phyloP scores from a whole-genome alignment of 352 stramenopile species.

The Pilasporangium apinafurcum region DNA sequence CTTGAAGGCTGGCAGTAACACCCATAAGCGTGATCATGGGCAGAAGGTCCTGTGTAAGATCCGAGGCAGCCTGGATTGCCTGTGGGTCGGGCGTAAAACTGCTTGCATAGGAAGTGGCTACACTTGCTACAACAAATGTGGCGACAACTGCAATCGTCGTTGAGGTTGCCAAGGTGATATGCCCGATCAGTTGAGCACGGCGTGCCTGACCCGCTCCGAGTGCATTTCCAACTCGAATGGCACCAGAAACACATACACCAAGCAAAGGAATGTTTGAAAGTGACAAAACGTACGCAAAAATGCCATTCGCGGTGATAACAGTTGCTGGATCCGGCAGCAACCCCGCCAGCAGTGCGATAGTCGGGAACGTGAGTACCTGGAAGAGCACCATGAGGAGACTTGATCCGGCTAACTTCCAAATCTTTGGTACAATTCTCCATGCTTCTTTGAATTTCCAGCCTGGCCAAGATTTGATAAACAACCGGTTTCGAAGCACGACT shows the following conservation, averaged over 20 bases:
- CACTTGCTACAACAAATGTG: slow-evolving; percentile 15
- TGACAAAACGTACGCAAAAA: slow-evolving; percentile 36
- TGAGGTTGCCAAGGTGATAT: slow-evolving; percentile 20
- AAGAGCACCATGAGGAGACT: slow-evolving; percentile 50
- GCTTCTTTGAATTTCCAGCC: slow-evolving; percentile 37
- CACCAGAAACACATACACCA: slow-evolving; percentile 36
- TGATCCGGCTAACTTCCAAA: slow-evolving; percentile 27
- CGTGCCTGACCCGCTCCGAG: slow-evolving; percentile 37
- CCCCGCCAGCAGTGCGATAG: slow-evolving; percentile 43
- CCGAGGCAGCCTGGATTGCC: slow-evolving; percentile 14
- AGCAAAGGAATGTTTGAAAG: slow-evolving; percentile 44
- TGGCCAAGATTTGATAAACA: slow-evolving; percentile 54
- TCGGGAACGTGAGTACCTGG: slow-evolving; percentile 33
- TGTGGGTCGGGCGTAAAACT: slow-evolving; percentile 30
- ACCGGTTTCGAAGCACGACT: slow-evolving; percentile 33
- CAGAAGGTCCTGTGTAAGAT: slow-evolving; percentile 24
- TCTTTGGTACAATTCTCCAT: slow-evolving; percentile 24
- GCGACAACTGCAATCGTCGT: slow-evolving; percentile 24
- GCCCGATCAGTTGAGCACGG: slow-evolving; percentile 28
- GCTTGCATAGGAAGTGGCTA: slow-evolving; percentile 28
- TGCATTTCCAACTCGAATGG: slow-evolving; percentile 54
- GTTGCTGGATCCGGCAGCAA: slow-evolving; percentile 42
- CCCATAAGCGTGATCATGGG: slow-evolving; percentile 27
- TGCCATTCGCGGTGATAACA: slow-evolving; percentile 44
- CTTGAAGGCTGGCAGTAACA: slow-evolving; percentile 31